A percentile compares a stretch with the other conserved stretches of the same genome.
phyloP scores from a whole-genome alignment of 768 basidiomycete species.

The Russula griseocarnosa region DNA sequence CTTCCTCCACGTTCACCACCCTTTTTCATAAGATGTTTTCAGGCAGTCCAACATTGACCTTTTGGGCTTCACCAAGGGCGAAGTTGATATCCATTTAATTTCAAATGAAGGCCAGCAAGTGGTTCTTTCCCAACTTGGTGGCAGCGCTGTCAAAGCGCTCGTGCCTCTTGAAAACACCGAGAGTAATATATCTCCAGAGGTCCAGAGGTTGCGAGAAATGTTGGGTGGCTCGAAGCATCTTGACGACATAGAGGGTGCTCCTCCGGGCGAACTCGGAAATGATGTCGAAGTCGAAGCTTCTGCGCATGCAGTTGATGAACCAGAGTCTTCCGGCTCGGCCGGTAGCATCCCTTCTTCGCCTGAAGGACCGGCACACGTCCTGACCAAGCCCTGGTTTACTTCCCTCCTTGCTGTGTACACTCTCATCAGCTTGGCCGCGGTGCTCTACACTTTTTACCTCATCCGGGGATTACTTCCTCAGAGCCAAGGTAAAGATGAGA shows the following conservation, averaged over 20 bases:
- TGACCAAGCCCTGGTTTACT: slow-evolving; percentile 15
- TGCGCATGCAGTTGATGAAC: slow-evolving; percentile 8
- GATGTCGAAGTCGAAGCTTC: slow-evolving; percentile 17
- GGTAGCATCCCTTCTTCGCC: background rate
- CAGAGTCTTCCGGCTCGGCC: slow-evolving; percentile 1
- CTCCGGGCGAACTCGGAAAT: background rate
- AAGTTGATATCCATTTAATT: slow-evolving; percentile 35
- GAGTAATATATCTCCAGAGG: slow-evolving; percentile 30
- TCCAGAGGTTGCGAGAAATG: slow-evolving; percentile 32
- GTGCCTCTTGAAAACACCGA: slow-evolving; percentile 31
- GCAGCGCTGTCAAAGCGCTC: slow-evolving; percentile 33
- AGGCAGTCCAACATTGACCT: slow-evolving; percentile 29
- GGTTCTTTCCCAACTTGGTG: slow-evolving; percentile 33
- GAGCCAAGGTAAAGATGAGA: slow-evolving; percentile 30
- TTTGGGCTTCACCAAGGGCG: slow-evolving; percentile 27
- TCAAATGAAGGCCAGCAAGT: slow-evolving; percentile 35
- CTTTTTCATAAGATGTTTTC: slow-evolving; percentile 10
- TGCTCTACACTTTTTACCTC: slow-evolving; percentile 29
- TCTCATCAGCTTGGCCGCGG: slow-evolving; percentile 30
- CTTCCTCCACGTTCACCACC: slow-evolving; percentile 3
- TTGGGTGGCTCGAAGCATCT: slow-evolving; percentile 27
- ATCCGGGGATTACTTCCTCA: slow-evolving; percentile 26
- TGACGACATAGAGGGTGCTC: slow-evolving; percentile 29
- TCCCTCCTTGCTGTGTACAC: slow-evolving; percentile 22
- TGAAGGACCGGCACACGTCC: background rate